Conservation (phyloP, 2,329 filamentous ascomycete species). For the Calonectria montana region DNA sequence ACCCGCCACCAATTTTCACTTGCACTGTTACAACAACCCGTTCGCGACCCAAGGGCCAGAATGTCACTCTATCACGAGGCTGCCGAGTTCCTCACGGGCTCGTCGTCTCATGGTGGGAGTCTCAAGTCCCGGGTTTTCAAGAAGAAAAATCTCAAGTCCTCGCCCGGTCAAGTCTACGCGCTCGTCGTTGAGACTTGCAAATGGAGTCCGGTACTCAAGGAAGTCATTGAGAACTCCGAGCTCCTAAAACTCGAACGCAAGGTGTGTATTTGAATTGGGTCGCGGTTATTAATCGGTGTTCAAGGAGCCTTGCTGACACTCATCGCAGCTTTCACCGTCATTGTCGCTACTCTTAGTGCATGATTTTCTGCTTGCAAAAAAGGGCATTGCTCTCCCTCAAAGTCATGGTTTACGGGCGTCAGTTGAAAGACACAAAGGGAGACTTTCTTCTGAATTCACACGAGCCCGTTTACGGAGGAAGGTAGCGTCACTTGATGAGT, state of each 20-base stretch:
- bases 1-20: slow-evolving; percentile 31
- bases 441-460: slow-evolving; percentile 85
- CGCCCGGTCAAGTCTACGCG: slow-evolving; percentile 86
- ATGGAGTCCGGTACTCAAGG: slow-evolving; percentile 88
- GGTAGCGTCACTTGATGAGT: slow-evolving; percentile 73
- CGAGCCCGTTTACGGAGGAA: slow-evolving; percentile 80
- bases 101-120: slow-evolving; percentile 71
- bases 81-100: slow-evolving; percentile 76
- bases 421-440: slow-evolving; percentile 83
- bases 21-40: slow-evolving; percentile 1
- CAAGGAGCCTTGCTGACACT: not conserved
- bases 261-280: slow-evolving; percentile 59
- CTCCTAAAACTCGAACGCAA: slow-evolving; percentile 86
- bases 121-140: slow-evolving; percentile 88
- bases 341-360: slow-evolving; percentile 87
- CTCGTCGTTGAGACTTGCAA: slow-evolving; percentile 88
- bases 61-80: slow-evolving; percentile 99
- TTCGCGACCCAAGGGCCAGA: slow-evolving; percentile 12
- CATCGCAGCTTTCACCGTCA: slow-evolving; percentile 78
- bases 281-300: not conserved
- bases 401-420: slow-evolving; percentile 81
- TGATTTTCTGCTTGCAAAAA: slow-evolving; percentile 84
- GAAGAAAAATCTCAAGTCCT: slow-evolving; percentile 79
- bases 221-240: slow-evolving; percentile 86
- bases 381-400: slow-evolving; percentile 83